Conservation (phyloP, 345 rosid species). For the Rhizophora apiculata region DNA sequence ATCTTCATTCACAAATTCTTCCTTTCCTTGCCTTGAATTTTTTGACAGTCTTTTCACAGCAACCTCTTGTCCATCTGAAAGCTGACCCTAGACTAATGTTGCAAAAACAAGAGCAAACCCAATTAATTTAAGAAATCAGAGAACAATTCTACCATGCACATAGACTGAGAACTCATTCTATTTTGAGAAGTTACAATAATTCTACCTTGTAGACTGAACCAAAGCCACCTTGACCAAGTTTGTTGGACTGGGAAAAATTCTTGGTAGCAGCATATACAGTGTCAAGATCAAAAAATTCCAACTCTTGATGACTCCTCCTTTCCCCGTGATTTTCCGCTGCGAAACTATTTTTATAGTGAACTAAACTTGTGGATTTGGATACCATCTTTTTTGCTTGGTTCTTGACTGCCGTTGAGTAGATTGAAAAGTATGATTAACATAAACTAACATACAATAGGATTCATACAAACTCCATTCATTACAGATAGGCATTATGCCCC, state of each 20-base stretch:
- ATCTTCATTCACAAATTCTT: constrained; percentile 5
- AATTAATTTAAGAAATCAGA: too few relatives aligned
- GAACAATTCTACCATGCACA: neutral
- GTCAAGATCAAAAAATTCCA: neutral
- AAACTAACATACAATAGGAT: too few relatives aligned
- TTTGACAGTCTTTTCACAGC: constrained; percentile 11
- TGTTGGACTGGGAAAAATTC: constrained; percentile 20
- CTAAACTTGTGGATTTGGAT: too few relatives aligned
- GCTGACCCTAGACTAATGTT: neutral
- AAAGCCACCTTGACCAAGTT: constrained; percentile 45
- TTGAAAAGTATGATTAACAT: neutral
- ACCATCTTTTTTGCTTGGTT: neutral
- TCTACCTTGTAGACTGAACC: constrained; percentile 43
- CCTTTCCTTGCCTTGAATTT: constrained; percentile 17
- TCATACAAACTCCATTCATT: neutral
- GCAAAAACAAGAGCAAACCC: neutral
- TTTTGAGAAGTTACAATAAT: neutral
- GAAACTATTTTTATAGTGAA: too few relatives aligned
- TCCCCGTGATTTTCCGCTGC: too few relatives aligned
- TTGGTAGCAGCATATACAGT: constrained; percentile 25
- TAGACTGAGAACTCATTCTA: neutral
- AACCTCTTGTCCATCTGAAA: constrained; percentile 12
- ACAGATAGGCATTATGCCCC: too few relatives aligned
- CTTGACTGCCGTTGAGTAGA: neutral
- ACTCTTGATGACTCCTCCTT: too few relatives aligned